Conservation (phyloP, 208 protist species). For the Herpetomonas samuelpessoai region DNA sequence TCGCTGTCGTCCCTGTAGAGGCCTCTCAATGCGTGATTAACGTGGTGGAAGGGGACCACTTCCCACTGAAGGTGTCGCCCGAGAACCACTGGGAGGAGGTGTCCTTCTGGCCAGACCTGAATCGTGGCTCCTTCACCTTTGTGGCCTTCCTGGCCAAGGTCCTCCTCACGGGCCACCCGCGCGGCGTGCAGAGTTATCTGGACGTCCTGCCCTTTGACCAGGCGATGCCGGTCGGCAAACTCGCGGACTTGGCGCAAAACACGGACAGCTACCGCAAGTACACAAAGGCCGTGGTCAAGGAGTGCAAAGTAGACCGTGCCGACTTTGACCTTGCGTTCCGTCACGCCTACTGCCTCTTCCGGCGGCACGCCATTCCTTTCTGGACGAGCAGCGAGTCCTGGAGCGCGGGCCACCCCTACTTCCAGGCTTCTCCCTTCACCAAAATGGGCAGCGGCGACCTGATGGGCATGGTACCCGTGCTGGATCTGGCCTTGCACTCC, state of each 20-base stretch:
- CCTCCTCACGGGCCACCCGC: conserved; percentile 62
- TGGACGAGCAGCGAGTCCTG: conserved; percentile 53
- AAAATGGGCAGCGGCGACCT: conserved; percentile 45
- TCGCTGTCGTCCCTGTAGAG: conserved; percentile 69
- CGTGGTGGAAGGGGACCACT: conserved; percentile 47
- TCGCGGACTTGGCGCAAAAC: conserved; percentile 62
- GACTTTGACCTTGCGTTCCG: conserved; percentile 76
- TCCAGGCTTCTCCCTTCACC: conserved; percentile 56
- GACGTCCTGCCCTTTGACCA: conserved; percentile 79
- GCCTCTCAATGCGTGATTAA: conserved; percentile 76
- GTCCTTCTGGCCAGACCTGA: conserved; percentile 78
- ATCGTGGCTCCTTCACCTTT: conserved; percentile 69
- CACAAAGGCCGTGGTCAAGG: conserved; percentile 41
- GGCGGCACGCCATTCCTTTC: conserved; percentile 82
- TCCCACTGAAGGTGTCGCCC: conserved; percentile 72
- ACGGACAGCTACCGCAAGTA: conserved; percentile 66
- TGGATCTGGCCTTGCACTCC: conserved; percentile 84
- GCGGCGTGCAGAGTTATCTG: conserved; percentile 78
- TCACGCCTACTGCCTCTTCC: conserved; percentile 84
- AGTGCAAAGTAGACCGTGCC: conserved; percentile 44
- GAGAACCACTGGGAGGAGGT: conserved; percentile 58
- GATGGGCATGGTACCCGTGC: conserved; percentile 82
- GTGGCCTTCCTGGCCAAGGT: conserved; percentile 66
- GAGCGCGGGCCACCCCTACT: conserved; percentile 76
- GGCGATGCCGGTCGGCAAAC: conserved; percentile 62